Evolutionary conservation across 169 alveolate genomes (phyloP), one percentile per base, ranked within the genome.

Genomic region (Eimeria necatrix): DNA sequence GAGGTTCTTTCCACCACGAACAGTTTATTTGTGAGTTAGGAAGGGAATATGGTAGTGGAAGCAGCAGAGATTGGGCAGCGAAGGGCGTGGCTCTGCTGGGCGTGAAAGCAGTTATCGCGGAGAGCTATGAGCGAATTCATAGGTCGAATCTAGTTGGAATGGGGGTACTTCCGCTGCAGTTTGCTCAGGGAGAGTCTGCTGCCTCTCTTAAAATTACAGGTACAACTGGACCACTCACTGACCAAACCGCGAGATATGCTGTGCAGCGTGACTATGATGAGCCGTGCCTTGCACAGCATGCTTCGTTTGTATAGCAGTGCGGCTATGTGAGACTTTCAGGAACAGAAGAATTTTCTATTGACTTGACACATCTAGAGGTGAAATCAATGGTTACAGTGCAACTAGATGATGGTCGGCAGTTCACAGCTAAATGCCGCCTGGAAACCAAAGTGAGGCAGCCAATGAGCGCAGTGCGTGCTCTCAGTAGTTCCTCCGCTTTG

Each of bases 21-120:
- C 46, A 6, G 18, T 73, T 46, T 20, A 22, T 83, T 92, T 91
- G 96, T 52, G 86, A 96, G 4, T 99, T 99, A 78, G 99, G 99
- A 7, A 97, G 98, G 96, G 99, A 99, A 93, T 99, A 99, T 93
- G 99, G 99, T 32, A 96, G 98, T 78, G 99, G 99, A 49, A 97
- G 99, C 93, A 98, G 99, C 46, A 97, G 99, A 85, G 99, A 99
- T 97, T 99, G 99, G 99, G 99, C 99, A 26, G 99, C 99, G 46
- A 98, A 99, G 98, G 99, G 99, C 32, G 99, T 99, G 14, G 97
- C 96, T 83, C 98, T 98, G 56, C 96, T 97, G 93, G 99, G 99
- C 41, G 99, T 98, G 48, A 98, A 97, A 93, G 99, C 99, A 56
- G 99, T 99, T 64, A 95, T 99, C 68, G 99, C 99, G 8, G 98